Percentiles rank a stretch among this genome's conserved stretches.
Evolutionary conservation across 2,329 filamentous ascomycete genomes (phyloP).

Genomic region (Diaporthe sp.): DNA sequence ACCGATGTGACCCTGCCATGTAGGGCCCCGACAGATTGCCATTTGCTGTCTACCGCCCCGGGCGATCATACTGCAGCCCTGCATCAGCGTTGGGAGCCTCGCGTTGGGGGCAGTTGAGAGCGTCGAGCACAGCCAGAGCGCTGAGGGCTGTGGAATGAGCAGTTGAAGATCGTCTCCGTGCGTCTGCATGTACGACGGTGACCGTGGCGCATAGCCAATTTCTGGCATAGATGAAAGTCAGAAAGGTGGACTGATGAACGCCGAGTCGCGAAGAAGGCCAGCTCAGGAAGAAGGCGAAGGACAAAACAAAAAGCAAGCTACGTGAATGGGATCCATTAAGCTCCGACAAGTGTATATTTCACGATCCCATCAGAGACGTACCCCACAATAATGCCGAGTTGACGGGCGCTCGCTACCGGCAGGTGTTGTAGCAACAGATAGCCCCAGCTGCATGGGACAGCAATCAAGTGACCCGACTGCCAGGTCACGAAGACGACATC

Average conservation of each 20-base stretch:
- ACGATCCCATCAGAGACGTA: constrained; percentile 7
- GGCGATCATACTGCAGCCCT: not conserved
- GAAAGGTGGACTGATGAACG: not conserved
- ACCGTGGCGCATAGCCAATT: not conserved
- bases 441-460: constrained; percentile 12
- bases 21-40: constrained; percentile 14
- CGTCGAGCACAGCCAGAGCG: not conserved
- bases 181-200: not conserved
- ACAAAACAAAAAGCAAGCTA: not conserved
- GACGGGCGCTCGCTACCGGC: constrained; percentile 23
- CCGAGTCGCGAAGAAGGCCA: not conserved
- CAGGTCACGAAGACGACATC: not conserved
- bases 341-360: constrained; percentile 4
- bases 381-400: constrained; percentile 27
- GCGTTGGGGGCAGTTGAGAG: not conserved
- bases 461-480: constrained; percentile 9
- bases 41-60: constrained; percentile 20
- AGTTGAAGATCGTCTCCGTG: not conserved
- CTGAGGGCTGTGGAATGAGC: not conserved
- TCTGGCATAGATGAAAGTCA: not conserved
- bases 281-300: not conserved
- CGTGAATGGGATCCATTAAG: not conserved
- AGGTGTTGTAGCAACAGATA: constrained; percentile 3
- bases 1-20: constrained; percentile 26
- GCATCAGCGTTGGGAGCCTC: constrained; percentile 3